Conservation (phyloP, 768 basidiomycete species). For the Cystobasidium ongulense region DNA sequence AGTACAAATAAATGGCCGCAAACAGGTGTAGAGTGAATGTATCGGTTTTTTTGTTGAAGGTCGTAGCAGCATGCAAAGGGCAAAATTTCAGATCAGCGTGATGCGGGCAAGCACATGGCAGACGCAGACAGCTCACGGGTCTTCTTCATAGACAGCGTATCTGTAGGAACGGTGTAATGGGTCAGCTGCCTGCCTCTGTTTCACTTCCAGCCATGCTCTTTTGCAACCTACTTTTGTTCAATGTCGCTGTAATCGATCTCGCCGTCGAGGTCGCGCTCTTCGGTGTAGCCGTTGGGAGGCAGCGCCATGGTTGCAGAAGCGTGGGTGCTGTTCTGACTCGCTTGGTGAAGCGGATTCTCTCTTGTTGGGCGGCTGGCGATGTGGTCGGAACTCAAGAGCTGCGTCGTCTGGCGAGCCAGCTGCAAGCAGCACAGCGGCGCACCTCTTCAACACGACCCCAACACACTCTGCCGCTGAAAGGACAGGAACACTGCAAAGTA, state of each 20-base stretch:
- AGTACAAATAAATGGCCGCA: conserved; percentile 53
- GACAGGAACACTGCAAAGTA: too few species aligned
- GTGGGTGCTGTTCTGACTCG: neutral
- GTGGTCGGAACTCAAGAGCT: neutral
- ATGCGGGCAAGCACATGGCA: neutral
- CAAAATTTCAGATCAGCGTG: neutral
- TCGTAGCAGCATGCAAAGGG: neutral
- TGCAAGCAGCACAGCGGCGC: neutral
- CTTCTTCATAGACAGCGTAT: conserved; percentile 30
- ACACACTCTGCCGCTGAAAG: too few species aligned
- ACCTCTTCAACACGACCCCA: neutral
- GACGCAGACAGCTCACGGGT: conserved; percentile 8
- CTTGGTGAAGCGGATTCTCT: neutral
- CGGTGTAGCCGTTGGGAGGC: neutral
- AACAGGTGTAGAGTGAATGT: neutral
- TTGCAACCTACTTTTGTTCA: conserved; percentile 61
- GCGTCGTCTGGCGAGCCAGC: neutral
- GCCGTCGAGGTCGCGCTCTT: conserved; percentile 49
- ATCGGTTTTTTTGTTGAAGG: conserved; percentile 55
- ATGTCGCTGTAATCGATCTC: conserved; percentile 82
- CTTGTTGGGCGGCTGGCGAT: neutral
- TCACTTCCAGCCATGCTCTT: neutral
- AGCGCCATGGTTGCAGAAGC: conserved; percentile 1
- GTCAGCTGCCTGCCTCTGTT: neutral
- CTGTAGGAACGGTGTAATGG: neutral